A percentile compares a stretch with the other conserved stretches of the same genome.
These are phyloP conservation scores for Suillus cothurnatus DNA, from an alignment of 768 basidiomycete species.

Conservation along the genomic window DNA sequence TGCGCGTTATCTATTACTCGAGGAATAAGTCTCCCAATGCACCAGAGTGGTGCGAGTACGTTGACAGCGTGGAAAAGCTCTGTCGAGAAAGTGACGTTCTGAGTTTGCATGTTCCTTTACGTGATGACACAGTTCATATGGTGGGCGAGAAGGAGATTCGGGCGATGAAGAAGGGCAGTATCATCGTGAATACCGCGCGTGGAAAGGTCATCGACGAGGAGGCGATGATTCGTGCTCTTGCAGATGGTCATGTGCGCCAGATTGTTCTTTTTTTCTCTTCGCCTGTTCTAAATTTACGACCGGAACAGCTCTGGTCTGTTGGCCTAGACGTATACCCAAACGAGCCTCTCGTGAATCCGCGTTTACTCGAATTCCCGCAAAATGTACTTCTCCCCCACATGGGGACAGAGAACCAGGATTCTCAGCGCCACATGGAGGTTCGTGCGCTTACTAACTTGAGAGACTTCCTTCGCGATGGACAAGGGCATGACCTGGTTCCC, in stretches of 20 bases:
- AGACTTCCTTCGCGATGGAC: slow-evolving; percentile 67
- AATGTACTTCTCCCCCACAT: slow-evolving; percentile 89
- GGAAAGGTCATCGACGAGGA: slow-evolving; percentile 89
- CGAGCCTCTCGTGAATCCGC: slow-evolving; percentile 80
- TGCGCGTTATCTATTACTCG: slow-evolving; percentile 86
- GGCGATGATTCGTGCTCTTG: slow-evolving; percentile 82
- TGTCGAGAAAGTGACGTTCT: slow-evolving; percentile 77
- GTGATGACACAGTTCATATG: slow-evolving; percentile 68
- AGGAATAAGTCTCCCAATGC: slow-evolving; percentile 57
- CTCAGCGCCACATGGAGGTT: slow-evolving; percentile 81
- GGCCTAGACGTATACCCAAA: slow-evolving; percentile 88
- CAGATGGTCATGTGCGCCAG: slow-evolving; percentile 80
- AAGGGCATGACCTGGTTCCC: slow-evolving; percentile 66
- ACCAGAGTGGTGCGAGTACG: slow-evolving; percentile 79
- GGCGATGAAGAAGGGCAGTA: slow-evolving; percentile 71
- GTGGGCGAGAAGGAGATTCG: slow-evolving; percentile 79
- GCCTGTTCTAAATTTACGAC: background rate
- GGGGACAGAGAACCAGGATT: slow-evolving; percentile 86
- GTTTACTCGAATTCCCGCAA: slow-evolving; percentile 78
- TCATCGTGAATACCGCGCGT: slow-evolving; percentile 88
- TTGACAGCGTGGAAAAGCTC: slow-evolving; percentile 63
- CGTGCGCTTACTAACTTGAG: slow-evolving; percentile 78
- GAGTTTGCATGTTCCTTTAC: slow-evolving; percentile 84
- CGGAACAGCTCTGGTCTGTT: slow-evolving; percentile 66
- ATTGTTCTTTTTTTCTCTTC: background rate